These are phyloP conservation scores for Neobulgaria alba DNA, from an alignment of 2,329 filamentous ascomycete genomes.

Conservation along the genomic window DNA sequence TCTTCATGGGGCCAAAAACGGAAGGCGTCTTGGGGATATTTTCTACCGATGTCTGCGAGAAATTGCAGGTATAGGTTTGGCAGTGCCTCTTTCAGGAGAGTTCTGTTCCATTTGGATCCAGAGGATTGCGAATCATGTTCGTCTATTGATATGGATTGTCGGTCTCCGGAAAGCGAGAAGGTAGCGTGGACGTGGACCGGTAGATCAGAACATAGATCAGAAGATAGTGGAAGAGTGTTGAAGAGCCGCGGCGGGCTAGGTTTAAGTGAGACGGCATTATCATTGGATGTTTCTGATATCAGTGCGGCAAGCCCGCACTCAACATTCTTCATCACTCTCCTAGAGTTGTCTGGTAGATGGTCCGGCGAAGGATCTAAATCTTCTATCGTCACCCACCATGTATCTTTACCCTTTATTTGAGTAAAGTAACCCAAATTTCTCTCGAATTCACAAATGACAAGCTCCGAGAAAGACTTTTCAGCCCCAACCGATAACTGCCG, in stretches of 20 bases:
- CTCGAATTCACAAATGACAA: slow-evolving; percentile 5
- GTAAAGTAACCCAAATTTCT: slow-evolving; percentile 1
- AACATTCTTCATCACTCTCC: slow-evolving; percentile 15
- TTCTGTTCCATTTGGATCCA: slow-evolving; percentile 21
- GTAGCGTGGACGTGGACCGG: slow-evolving; percentile 26
- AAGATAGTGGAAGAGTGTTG: slow-evolving; percentile 18
- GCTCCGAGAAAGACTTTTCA: slow-evolving; percentile 8
- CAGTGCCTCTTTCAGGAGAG: slow-evolving; percentile 17
- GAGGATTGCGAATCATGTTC: slow-evolving; percentile 10
- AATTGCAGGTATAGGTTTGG: slow-evolving; percentile 22
- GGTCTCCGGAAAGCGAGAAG: slow-evolving; percentile 26
- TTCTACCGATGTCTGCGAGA: slow-evolving; percentile 12
- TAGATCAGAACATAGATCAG: slow-evolving; percentile 16
- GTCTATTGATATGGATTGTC: slow-evolving; percentile 19
- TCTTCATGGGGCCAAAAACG: slow-evolving; percentile 19
- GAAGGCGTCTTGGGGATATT: slow-evolving; percentile 11
- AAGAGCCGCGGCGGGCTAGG: slow-evolving; percentile 12
- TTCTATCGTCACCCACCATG: slow-evolving; percentile 16
- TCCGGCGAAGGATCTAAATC: slow-evolving; percentile 11
- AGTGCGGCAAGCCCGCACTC: slow-evolving; percentile 20
- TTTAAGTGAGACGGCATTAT: not conserved
- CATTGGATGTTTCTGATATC: slow-evolving; percentile 4
- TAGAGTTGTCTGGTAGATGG: slow-evolving; percentile 7
- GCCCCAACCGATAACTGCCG: slow-evolving; percentile 1
- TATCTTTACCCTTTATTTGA: slow-evolving; percentile 9